Base-by-base conservation (phyloP, 2,329 filamentous ascomycete genomes). In the Cytospora schulzeri region DNA sequence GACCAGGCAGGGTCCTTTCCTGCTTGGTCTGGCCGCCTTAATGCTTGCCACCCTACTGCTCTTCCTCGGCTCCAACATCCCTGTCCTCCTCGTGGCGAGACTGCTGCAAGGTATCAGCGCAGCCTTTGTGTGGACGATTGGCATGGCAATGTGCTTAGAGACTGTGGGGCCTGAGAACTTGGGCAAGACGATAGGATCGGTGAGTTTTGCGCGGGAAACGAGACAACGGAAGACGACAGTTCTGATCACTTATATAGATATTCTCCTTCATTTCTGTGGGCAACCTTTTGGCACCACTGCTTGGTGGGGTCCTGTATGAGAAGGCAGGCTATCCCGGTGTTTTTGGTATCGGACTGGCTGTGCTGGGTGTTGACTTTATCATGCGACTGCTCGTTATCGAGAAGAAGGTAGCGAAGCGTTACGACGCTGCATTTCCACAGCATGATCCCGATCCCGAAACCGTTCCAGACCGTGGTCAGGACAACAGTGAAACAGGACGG, bases 341-440 rank as follows among this genome's bases (percentile, higher is more conserved):
- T 0, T 88, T 88, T 71, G 81, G 80, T 0, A 74, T 88, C 28
- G 82, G 80, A 0, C 78, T 85, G 56, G 81, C 76, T 0, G 72
- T 89, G 11, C 71, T 90, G 1, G 79, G 70, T 0, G 66, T 89
- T 19, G 87, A 90, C 71, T 83, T 89, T 65, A 62, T 84, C 26
- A 82, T 89, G 80, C 81, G 88, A 15, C 69, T 87, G 0, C 71
- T 85, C 6, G 79, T 90, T 60, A 80, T 90, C n/a, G 87, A 90
- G 73, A 88, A 87, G 73, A 86, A 85, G 70, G 85, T 85, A 0
- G 73, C 72, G 11, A 77, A 76, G 66, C 85, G 83, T 60, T 71
- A 75, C 53, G 51, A 70, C 51, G 58, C 63, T 60, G 68, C 68
- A 60, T 68, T 69, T 28, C 67, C 63, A 5, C 41, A 38, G 8